Evolutionary conservation across 805 yeast genomes (phyloP).

Genomic region (Kazachstania taianensis): DNA sequence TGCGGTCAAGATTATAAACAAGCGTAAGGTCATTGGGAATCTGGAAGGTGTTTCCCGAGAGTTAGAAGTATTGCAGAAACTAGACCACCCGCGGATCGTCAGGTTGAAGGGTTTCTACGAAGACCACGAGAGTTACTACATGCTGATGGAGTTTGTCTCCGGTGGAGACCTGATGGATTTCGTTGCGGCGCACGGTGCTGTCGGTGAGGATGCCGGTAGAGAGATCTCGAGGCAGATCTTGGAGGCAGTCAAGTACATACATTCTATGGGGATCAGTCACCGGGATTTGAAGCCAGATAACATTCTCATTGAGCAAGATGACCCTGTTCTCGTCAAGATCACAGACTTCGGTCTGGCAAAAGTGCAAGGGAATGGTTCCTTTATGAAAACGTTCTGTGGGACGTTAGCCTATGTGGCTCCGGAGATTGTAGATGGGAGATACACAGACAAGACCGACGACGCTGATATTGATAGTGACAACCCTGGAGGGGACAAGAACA

Average conservation of each 20-base stretch:
- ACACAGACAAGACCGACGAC: not conserved
- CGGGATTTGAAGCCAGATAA: constrained; percentile 96
- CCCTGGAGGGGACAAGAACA: constrained; percentile 11
- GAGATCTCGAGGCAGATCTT: constrained; percentile 80
- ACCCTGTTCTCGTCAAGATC: constrained; percentile 84
- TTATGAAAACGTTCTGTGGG: constrained; percentile 95
- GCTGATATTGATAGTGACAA: constrained; percentile 10
- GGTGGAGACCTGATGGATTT: constrained; percentile 98
- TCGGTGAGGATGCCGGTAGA: constrained; percentile 83
- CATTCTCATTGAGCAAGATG: constrained; percentile 79
- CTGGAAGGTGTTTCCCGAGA: constrained; percentile 80
- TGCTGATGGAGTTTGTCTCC: constrained; percentile 91
- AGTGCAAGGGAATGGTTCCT: constrained; percentile 70
- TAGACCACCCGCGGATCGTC: constrained; percentile 82
- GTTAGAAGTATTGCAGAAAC: constrained; percentile 62
- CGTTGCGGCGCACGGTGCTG: constrained; percentile 83
- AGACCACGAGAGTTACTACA: constrained; percentile 67
- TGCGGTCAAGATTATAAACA: constrained; percentile 85
- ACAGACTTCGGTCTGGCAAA: constrained; percentile 97
- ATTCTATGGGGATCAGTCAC: constrained; percentile 84
- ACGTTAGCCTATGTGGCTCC: constrained; percentile 97
- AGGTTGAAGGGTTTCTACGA: constrained; percentile 75
- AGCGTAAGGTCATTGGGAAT: constrained; percentile 70
- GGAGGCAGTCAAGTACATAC: constrained; percentile 79
- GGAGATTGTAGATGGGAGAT: constrained; percentile 50